Base-by-base conservation (phyloP, 2,329 filamentous ascomycete species). In the Tolypocladium amazonense region DNA sequence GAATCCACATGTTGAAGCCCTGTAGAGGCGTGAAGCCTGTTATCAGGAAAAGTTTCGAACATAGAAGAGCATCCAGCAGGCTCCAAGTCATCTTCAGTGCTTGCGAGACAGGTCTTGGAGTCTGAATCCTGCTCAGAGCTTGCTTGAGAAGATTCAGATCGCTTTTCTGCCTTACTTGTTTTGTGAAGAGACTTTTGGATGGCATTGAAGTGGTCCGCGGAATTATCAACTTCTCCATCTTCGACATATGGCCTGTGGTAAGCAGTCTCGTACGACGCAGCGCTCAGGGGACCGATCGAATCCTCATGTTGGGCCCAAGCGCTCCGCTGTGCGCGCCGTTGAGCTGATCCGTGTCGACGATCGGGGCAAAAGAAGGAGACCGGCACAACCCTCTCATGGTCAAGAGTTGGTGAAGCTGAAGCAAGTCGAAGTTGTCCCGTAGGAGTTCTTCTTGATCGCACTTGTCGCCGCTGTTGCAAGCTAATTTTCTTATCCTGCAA, bases 311-410 rank as follows among this genome's bases (percentile, higher is more conserved):
- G 59, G 20, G 57, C 39, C 1, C 62, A 60, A 12, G 64, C 60
- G 14, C 62, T 63, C 30, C 71, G 62, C 52, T 72, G 65, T 25
- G 66, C 68, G 57, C 71, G 65, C 14, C 71, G 69, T 20, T 66
- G 64, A 30, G 66, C 64, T 33, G 71, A 69, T 35, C 69, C 66
- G 37, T 62, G 53, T 20, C 53, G 64, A 25, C 70, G 66, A 14
- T 63, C 62, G 4, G 68, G 65, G 37, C 59, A 64, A 56, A 66
- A 68, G 9, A 63, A 59, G 0, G 63, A 59, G 7, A 57, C 47
- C 33, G 63, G 57, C 9, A 56, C 58, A 27, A 57, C 55, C 30
- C 55, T 63, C 12, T 52, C 47, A 4, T 59, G 59, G 52, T 54
- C 59, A 6, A 45, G 25, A 15, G 53, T 50, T 18, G 47, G 56